Base-by-base conservation (phyloP, 2,329 filamentous ascomycete species). In the Niveomyces coronatus region DNA sequence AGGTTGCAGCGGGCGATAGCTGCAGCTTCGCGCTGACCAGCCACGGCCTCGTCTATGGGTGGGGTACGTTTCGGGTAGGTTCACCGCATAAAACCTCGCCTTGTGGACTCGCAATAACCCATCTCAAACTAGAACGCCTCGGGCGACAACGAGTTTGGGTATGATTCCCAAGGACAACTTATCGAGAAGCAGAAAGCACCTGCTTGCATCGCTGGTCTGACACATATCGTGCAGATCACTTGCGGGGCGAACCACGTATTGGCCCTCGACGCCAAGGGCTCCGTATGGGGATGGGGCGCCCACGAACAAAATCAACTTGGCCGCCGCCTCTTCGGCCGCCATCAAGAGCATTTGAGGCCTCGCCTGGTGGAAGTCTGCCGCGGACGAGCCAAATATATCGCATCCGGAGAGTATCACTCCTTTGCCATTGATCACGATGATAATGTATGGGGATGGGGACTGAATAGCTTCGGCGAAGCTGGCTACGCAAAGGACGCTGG, bases 381-480 rank as follows among this genome's bases (percentile, higher is more conserved):
- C 75, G 43, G 82, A 50, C 82, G 81, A 35, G 71, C 86, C 34
- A 71, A 74, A 49, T 72, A 76, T 44, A 71, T 79, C 19, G 79
- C 57, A n/a, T 64, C 57, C 43, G 84, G 84, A 19, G 71, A 76
- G 26, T 85, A 85, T 58, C 82, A 89, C 61, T 79, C 73, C 45
- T 86, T 89, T 47, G 82, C 81, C 13, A 67, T 89, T 35, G 74
- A 79, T 55, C 67, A 70, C 28, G 70, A 72, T 18, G 80, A 76
- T 31, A 70, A 74, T 30, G 76, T 87, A 27, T 87, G 75, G 59
- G 70, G 74, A 1, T 89, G 84, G 83, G 84, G 85, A n/a, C 63
- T 85, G 23, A 89, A 91, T 64, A 82, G 79, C 56, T 88, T 79
- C 53, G 80, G 79, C 44, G 76, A 89, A 60, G 81, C 80, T 9